Evolutionary conservation across 1,284 basidiomycete species (phyloP).

Genomic region (Leccinum pachyderme): DNA sequence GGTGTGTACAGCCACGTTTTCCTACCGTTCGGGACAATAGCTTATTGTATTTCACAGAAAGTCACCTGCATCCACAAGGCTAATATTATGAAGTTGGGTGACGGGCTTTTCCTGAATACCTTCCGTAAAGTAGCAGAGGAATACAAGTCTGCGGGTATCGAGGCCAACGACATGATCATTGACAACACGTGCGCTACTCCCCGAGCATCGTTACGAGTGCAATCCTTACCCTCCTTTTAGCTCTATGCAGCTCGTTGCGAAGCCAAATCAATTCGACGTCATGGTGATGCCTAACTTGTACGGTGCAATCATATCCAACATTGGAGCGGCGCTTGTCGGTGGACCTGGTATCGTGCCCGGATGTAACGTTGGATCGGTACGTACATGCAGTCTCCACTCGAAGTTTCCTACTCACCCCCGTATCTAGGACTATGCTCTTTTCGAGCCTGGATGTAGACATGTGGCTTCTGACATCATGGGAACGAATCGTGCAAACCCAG

Average conservation of each 20-base stretch:
- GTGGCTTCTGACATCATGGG: conserved; percentile 99
- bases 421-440: conserved; percentile 89
- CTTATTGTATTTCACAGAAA: conserved; percentile 58
- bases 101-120: conserved; percentile 98
- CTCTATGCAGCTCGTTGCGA: conserved; percentile 98
- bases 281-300: conserved; percentile 99
- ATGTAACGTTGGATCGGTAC: conserved; percentile 92
- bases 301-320: conserved; percentile 98
- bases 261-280: conserved; percentile 95
- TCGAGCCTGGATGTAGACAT: conserved; percentile 98
- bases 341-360: conserved; percentile 98
- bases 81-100: conserved; percentile 99
- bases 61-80: conserved; percentile 99
- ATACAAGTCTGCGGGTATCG: conserved; percentile 92
- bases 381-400: conserved; percentile 27
- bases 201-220: conserved; percentile 3
- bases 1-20: conserved; percentile 41
- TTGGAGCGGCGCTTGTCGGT: conserved; percentile 96
- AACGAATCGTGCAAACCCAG: conserved; percentile 95
- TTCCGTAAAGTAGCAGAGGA: conserved; percentile 96
- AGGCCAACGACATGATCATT: conserved; percentile 98
- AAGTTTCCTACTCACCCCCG: conserved; percentile 4
- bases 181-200: conserved; percentile 82
- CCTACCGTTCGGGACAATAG: conserved; percentile 7
- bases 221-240: conserved; percentile 37